These are phyloP conservation scores for Aureobasidium subglaciale DNA, from an alignment of 2,329 filamentous ascomycete genomes.

Conservation along the genomic window DNA sequence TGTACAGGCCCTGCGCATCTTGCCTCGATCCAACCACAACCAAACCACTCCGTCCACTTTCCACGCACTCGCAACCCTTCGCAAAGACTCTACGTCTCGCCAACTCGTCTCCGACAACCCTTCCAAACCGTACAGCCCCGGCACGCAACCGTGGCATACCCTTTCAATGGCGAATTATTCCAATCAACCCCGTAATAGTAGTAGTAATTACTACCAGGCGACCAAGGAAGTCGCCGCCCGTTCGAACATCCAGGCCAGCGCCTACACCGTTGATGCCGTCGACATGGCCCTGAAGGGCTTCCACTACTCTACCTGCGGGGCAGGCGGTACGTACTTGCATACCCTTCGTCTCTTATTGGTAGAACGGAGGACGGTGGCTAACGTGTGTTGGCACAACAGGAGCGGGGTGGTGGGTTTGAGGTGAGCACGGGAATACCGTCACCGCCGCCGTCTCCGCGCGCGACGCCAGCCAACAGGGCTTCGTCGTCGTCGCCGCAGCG, in stretches of 20 bases:
- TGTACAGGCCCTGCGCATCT: conserved; percentile 6
- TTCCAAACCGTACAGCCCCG: conserved; percentile 17
- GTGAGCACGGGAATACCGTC: conserved; percentile 80
- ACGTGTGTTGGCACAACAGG: conserved; percentile 37
- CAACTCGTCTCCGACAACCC: conserved; percentile 3
- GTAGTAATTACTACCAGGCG: conserved; percentile 49
- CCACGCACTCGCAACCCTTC: background rate
- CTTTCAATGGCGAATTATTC: conserved; percentile 61
- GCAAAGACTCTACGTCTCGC: background rate
- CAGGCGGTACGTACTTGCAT: conserved; percentile 43
- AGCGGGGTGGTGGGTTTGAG: conserved; percentile 94
- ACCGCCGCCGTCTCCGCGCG: conserved; percentile 73
- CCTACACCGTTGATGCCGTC: conserved; percentile 71
- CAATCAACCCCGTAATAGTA: conserved; percentile 66
- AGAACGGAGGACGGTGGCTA: too few relatives aligned
- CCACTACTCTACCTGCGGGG: conserved; percentile 93
- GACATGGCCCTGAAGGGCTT: conserved; percentile 69
- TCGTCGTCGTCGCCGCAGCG: conserved; percentile 21
- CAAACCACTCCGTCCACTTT: background rate
- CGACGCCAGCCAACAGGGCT: conserved; percentile 13
- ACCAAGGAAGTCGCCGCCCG: conserved; percentile 56
- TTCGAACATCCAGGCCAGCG: conserved; percentile 79
- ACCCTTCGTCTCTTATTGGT: background rate
- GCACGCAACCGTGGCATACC: conserved; percentile 40
- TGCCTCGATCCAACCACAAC: background rate